Percentiles rank a stretch among this genome's conserved stretches.
Evolutionary conservation across 208 protist genomes (phyloP).

Genomic region (Hexamita inflata): DNA sequence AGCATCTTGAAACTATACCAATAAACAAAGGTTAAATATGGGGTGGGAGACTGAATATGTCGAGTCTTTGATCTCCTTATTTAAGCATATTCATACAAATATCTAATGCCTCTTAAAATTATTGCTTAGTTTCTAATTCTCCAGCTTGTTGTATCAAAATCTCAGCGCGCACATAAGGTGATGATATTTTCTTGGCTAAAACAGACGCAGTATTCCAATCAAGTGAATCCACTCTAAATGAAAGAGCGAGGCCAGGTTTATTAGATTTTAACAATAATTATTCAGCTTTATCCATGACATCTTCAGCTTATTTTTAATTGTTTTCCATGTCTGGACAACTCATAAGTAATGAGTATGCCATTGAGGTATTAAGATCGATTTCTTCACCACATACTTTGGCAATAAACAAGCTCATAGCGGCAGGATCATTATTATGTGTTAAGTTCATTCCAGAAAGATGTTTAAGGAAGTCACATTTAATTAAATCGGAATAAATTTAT

Average conservation of each 20-base stretch:
- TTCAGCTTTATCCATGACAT: neutral
- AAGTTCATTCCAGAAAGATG: neutral
- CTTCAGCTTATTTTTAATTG: neutral
- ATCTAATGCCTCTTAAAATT: slow-evolving; percentile 13
- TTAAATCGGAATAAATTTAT: too few relatives aligned
- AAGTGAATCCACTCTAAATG: neutral
- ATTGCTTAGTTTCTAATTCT: slow-evolving; percentile 13
- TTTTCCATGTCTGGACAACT: neutral
- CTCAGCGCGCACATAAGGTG: neutral
- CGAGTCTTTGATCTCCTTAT: neutral
- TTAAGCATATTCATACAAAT: slow-evolving; percentile 1
- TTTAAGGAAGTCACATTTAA: neutral
- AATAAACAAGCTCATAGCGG: slow-evolving; percentile 6
- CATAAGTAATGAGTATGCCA: slow-evolving; percentile 2
- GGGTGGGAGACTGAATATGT: neutral
- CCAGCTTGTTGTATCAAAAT: slow-evolving; percentile 23
- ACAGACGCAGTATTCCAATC: slow-evolving; percentile 19
- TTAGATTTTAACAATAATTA: neutral
- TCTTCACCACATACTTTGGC: neutral
- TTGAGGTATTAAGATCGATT: neutral
- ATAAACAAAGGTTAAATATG: slow-evolving; percentile 10
- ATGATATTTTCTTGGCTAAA: slow-evolving; percentile 14
- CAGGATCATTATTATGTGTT: slow-evolving; percentile 3
- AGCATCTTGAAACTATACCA: neutral
- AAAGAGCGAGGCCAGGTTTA: neutral